Conservation (phyloP, 2,329 filamentous ascomycete genomes). For the Thielaviopsis euricoi region DNA sequence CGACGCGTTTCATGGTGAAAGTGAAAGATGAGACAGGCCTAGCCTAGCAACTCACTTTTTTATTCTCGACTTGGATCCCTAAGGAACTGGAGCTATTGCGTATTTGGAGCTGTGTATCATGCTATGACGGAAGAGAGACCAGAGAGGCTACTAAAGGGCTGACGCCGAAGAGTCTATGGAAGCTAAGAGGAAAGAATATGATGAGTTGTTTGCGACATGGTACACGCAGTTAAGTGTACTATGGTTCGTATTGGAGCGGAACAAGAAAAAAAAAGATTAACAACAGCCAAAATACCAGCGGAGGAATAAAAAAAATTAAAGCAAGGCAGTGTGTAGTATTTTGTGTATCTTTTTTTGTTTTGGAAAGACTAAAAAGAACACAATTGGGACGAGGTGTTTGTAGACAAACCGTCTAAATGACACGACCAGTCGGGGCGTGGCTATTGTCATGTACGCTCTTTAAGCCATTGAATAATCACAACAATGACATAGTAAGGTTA, state of each 20-base stretch:
- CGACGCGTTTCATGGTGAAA: background rate
- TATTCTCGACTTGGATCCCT: background rate
- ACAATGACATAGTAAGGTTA: too few species aligned
- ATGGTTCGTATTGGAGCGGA: background rate
- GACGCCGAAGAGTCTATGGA: background rate
- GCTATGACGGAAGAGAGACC: background rate
- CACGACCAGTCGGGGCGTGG: too few species aligned
- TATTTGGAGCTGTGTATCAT: background rate
- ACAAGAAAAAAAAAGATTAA: slow-evolving; percentile 1
- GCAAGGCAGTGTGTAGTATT: background rate
- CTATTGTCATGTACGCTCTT: background rate
- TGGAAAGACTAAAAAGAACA: background rate
- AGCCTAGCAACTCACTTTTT: background rate
- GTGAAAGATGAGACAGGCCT: background rate
- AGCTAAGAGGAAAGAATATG: slow-evolving; percentile 1
- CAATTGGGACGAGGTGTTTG: too few species aligned
- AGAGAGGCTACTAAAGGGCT: background rate
- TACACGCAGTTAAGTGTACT: background rate
- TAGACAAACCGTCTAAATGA: too few species aligned
- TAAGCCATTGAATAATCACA: too few species aligned
- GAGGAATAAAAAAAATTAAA: slow-evolving; percentile 7
- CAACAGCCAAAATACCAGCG: background rate
- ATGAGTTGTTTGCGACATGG: slow-evolving; percentile 6
- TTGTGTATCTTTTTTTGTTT: background rate
- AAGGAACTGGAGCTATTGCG: background rate